These are phyloP conservation scores for Saksenaea oblongispora DNA, from an alignment of 371 early-diverging fungal genomes.

Conservation along the genomic window DNA sequence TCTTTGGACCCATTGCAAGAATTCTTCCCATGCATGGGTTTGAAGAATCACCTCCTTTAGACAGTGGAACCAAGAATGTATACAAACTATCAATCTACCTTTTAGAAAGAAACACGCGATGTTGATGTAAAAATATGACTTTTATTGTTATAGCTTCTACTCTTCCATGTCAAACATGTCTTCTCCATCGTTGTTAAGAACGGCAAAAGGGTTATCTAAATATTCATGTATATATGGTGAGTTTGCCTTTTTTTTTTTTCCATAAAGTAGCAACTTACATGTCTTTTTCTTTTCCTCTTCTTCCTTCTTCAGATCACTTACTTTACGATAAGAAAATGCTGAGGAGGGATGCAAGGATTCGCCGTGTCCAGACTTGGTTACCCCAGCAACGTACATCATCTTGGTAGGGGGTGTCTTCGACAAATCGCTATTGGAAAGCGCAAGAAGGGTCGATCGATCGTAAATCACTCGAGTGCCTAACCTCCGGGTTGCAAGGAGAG, in stretches of 20 bases:
- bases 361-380: constrained; percentile 49
- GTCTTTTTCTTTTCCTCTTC: constrained; percentile 48
- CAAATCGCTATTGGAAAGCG: constrained; percentile 66
- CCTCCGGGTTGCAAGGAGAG: background rate
- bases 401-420: constrained; percentile 64
- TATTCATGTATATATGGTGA: background rate
- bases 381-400: constrained; percentile 66
- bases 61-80: too few relatives aligned
- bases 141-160: constrained; percentile 12
- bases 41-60: too few relatives aligned
- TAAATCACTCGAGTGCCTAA: constrained; percentile 66
- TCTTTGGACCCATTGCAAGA: too few relatives aligned
- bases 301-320: constrained; percentile 41
- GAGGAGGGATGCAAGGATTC: constrained; percentile 13
- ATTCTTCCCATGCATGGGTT: background rate
- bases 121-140: background rate
- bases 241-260: background rate
- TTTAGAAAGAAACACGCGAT: background rate
- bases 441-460: constrained; percentile 65
- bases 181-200: constrained; percentile 29
- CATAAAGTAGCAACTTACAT: constrained; percentile 29
- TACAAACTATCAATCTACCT: background rate
- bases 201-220: constrained; percentile 44
- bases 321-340: constrained; percentile 29
- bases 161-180: constrained; percentile 28